These are phyloP conservation scores for Candolleomyces aberdarensis DNA, from an alignment of 768 basidiomycete genomes.

Conservation along the genomic window DNA sequence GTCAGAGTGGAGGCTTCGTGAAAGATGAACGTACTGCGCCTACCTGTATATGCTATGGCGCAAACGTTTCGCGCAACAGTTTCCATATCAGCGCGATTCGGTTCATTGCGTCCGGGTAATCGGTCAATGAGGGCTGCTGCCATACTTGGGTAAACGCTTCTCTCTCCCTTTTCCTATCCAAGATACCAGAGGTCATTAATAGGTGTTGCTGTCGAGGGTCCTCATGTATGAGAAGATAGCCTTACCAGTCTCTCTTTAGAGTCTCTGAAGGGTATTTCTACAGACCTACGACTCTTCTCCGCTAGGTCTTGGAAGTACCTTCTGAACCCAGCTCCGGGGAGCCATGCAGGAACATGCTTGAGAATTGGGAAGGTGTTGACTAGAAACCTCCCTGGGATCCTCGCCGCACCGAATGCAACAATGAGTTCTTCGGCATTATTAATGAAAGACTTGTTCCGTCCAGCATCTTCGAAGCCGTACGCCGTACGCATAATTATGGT, in stretches of 20 bases:
- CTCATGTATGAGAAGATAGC: neutral
- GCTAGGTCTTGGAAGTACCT: neutral
- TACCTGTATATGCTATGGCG: constrained; percentile 5
- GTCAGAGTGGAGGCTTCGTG: neutral
- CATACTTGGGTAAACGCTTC: constrained; percentile 1
- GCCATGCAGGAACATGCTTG: neutral
- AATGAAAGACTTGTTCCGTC: neutral
- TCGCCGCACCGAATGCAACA: neutral
- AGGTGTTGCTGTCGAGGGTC: neutral
- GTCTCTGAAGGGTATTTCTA: neutral
- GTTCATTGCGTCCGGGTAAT: neutral
- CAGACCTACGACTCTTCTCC: no score
- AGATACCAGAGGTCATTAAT: no score
- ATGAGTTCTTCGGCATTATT: neutral
- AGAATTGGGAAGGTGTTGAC: neutral
- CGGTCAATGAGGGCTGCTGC: neutral
- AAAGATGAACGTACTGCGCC: neutral
- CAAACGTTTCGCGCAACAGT: neutral
- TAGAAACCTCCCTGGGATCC: neutral
- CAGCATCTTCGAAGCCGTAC: neutral
- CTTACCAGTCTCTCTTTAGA: neutral
- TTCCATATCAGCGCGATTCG: neutral
- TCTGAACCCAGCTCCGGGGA: neutral
- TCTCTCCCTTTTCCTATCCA: neutral
- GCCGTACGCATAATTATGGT: neutral